phyloP scores from a whole-genome alignment of 2,329 filamentous ascomycete genomes.

The Botryosphaeria dothidea region DNA sequence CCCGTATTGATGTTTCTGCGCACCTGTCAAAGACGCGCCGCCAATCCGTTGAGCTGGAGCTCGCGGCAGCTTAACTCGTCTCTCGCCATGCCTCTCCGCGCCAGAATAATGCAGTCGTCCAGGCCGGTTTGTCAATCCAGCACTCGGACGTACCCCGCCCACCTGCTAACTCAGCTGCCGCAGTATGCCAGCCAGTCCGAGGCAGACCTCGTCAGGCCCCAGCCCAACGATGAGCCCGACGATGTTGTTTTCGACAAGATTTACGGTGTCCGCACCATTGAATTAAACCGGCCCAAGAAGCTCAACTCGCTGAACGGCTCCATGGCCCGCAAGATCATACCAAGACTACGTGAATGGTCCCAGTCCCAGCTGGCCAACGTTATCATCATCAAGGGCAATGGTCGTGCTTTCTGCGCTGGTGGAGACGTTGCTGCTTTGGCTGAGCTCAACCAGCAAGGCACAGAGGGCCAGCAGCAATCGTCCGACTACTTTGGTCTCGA shows the following conservation, averaged over 20 bases:
- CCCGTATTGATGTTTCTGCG: constrained; percentile 46
- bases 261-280: constrained; percentile 87
- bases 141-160: not conserved
- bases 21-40: constrained; percentile 40
- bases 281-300: constrained; percentile 91
- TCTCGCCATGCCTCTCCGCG: constrained; percentile 73
- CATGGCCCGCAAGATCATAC: constrained; percentile 93
- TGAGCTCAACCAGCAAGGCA: constrained; percentile 66
- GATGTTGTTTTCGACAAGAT: constrained; percentile 91
- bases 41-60: constrained; percentile 41
- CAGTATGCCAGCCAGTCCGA: constrained; percentile 24
- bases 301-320: constrained; percentile 90
- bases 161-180: not conserved
- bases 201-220: constrained; percentile 49
- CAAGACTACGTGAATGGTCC: constrained; percentile 87
- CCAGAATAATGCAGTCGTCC: constrained; percentile 62
- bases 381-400: constrained; percentile 86
- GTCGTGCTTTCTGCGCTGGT: constrained; percentile 86
- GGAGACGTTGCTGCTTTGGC: constrained; percentile 86
- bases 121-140: constrained; percentile 49
- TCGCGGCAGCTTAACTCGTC: constrained; percentile 28
- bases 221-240: constrained; percentile 71
- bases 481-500: constrained; percentile 88
- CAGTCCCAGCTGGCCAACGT: constrained; percentile 94
- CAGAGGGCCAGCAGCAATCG: constrained; percentile 72